Evolutionary conservation across 2,329 filamentous ascomycete genomes (phyloP).

Genomic region (Aspergillus amoenus): DNA sequence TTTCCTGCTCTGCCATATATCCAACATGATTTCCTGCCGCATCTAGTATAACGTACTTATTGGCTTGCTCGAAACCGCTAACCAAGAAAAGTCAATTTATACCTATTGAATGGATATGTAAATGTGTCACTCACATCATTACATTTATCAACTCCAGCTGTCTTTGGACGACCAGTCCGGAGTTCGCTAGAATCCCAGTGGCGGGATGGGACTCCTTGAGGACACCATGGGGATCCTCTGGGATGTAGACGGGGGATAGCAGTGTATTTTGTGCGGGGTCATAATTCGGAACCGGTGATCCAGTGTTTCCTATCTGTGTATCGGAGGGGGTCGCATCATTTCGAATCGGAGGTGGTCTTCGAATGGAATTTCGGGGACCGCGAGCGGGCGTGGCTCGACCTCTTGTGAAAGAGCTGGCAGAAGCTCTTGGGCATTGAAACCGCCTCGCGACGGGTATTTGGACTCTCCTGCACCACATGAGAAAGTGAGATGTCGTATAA

Average conservation of each 20-base stretch:
- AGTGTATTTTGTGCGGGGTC: constrained; percentile 48
- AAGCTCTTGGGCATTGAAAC: constrained; percentile 22
- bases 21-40: constrained; percentile 63
- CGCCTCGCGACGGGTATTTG: constrained; percentile 21
- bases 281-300: constrained; percentile 45
- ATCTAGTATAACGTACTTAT: constrained; percentile 65
- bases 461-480: constrained; percentile 33
- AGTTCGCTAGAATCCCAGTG: constrained; percentile 58
- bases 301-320: constrained; percentile 15
- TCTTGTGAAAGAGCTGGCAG: constrained; percentile 28
- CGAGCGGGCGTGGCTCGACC: constrained; percentile 22
- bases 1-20: constrained; percentile 64
- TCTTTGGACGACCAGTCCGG: constrained; percentile 61
- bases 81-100: not conserved
- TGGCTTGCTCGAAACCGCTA: constrained; percentile 65
- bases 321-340: constrained; percentile 6
- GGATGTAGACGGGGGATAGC: constrained; percentile 60
- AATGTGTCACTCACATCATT: constrained; percentile 45
- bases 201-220: constrained; percentile 61
- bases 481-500: not conserved
- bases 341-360: constrained; percentile 24
- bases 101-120: not conserved
- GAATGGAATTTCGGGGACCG: constrained; percentile 32
- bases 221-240: constrained; percentile 59
- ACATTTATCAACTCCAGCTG: constrained; percentile 68